These are phyloP conservation scores for Trifolium pratense DNA, from an alignment of 306 rosid species.

Conservation along the genomic window DNA sequence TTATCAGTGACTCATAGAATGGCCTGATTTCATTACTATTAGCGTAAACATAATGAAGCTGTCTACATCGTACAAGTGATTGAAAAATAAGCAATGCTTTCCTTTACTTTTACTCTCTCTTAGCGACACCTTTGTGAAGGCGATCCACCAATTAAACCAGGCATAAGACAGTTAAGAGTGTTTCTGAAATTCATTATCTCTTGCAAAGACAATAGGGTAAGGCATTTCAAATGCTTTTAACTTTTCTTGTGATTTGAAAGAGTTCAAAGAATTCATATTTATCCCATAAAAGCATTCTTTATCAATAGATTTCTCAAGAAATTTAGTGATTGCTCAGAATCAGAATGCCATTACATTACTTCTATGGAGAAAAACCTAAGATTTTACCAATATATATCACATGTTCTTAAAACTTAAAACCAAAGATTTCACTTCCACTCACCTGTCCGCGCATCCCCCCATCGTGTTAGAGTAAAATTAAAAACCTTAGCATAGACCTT, in stretches of 20 bases:
- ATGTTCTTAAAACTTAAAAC: neutral
- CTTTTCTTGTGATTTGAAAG: neutral
- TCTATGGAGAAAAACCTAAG: neutral
- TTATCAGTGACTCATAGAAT: neutral
- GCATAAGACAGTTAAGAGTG: neutral
- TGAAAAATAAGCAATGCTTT: neutral
- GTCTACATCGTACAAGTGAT: neutral
- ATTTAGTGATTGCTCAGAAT: neutral
- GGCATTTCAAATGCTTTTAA: neutral
- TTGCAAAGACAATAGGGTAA: neutral
- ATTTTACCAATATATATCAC: neutral
- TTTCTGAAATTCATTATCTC: neutral
- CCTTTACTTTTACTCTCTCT: neutral
- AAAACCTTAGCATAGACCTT: neutral
- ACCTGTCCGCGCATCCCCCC: neutral
- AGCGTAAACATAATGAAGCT: neutral
- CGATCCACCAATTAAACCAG: neutral
- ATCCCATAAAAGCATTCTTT: conserved; percentile 1
- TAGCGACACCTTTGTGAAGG: neutral
- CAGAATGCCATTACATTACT: neutral
- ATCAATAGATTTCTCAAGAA: neutral
- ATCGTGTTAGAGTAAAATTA: conserved; percentile 23
- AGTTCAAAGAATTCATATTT: neutral
- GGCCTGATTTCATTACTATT: neutral
- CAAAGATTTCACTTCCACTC: neutral